Base-by-base conservation (phyloP, 2,329 filamentous ascomycete species). In the Mollisiaceae sp. region DNA sequence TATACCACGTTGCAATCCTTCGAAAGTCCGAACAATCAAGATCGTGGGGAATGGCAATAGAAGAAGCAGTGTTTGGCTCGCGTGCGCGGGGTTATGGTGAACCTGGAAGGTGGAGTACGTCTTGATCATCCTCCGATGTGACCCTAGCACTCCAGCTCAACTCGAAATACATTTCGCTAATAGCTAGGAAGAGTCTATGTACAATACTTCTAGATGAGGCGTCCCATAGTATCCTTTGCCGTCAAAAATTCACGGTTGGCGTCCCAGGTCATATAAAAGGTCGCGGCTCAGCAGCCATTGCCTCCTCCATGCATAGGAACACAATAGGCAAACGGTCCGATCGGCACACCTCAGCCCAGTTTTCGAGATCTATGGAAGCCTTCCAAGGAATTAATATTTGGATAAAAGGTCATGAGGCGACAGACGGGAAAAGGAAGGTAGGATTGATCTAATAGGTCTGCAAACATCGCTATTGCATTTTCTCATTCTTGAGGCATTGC, bases 211-310 rank as follows among this genome's bases (percentile, higher is more conserved):
- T 22, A 50, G 45, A 24, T 11, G 20, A 50, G 11, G 24, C 8
- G 2, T 27, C n/a, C 12, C 22, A 11, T 12, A 22, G 8, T 11
- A 18, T n/a, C n/a, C 45, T 50, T 50, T 50, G 20, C 45, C 20
- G 2, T 20, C 20, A 6, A 50, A 24, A 50, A 18, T 5, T 27
- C 6, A 50, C 45, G 45, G 11, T 50, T 20, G 12, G 24, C 45
- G 9, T 50, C 8, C 11, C 22, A 11, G 45, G n/a, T 50, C n/a
- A 27, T 20, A 1, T 8, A 50, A 27, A 27, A 24, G 45, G 45
- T 50, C 45, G 45, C 45, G 45, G 45, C 20, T 50, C 45, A 14
- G 20, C n/a, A 50, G 22, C 45, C 45, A 50, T 27, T 20, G 45
- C n/a, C 20, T 50, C 45, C 11, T 50, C 8, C n/a, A 4, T 4